Evolutionary conservation across 805 yeast species (phyloP), one percentile per base, ranked within the genome.

Genomic region (Maudiozyma turicensis): DNA sequence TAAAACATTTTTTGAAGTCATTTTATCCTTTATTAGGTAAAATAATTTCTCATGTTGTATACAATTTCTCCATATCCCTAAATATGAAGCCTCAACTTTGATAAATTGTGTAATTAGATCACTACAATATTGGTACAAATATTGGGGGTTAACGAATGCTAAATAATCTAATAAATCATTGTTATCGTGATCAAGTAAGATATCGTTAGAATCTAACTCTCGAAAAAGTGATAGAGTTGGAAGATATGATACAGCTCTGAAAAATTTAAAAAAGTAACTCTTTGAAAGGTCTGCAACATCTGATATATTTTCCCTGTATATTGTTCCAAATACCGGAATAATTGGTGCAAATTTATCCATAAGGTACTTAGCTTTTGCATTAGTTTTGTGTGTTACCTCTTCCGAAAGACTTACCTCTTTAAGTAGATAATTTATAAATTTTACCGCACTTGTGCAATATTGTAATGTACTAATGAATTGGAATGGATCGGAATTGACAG

Each of bases 131-230:
- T 50, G 28, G 13, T 52, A 46, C 20, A 65, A 43, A 43, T 63
- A 65, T 6, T 39, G 34, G n/a, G 69, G 67, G 26, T 65, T 57
- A n/a, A 63, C 54, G 43, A 60, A 61, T 5, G 64, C 54, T 32
- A 61, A 38, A 43, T 57, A 60, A 15, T 65, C 65, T 2, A 45
- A 43, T 6, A 57, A 40, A 34, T 57, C 44, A n/a, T 49, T 48
- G 35, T 54, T 54, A 10, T 50, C 50, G 1, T 44, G 20, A 1
- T 56, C 46, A 6, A 65, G 46, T 7, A 54, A 46, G n/a, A 62
- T 41, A 48, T 53, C 60, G 13, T 52, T 31, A 1, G 30, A 37
- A 39, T 64, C 68, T 7, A 65, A 33, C 13, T 29, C 28, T 20
- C 46, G 31, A 53, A 61, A 50, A 28, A 40, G 10, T 44, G 40